A percentile compares a stretch with the other conserved stretches of the same genome.
Conservation (phyloP, 352 stramenopile species). For the Aphanomyces invadans region DNA sequence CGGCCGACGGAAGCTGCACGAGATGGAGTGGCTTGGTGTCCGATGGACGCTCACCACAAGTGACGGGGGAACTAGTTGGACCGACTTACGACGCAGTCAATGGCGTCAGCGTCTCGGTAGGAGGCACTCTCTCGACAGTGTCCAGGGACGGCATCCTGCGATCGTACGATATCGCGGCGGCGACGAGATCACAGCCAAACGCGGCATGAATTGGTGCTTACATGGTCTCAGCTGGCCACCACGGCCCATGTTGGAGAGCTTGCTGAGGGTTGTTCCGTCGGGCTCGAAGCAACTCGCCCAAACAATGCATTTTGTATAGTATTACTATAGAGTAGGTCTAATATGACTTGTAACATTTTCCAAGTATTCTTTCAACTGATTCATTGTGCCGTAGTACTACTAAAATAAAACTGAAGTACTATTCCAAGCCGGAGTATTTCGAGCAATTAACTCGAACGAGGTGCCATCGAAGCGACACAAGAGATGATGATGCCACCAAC, state of each 20-base stretch:
- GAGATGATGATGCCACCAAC: too few species aligned
- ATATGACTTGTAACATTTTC: not conserved
- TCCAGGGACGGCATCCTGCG: conserved; percentile 58
- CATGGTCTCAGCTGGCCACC: not conserved
- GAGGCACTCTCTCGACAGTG: conserved; percentile 42
- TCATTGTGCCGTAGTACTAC: too few species aligned
- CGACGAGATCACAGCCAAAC: too few species aligned
- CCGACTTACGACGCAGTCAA: conserved; percentile 62
- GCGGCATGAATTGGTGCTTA: not conserved
- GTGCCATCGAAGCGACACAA: too few species aligned
- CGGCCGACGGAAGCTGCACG: conserved; percentile 47
- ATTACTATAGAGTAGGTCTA: too few species aligned
- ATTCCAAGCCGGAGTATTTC: not conserved
- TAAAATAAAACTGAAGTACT: too few species aligned
- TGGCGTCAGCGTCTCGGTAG: conserved; percentile 32
- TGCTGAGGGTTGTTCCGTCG: too few species aligned
- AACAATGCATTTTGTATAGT: too few species aligned
- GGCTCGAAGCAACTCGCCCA: too few species aligned
- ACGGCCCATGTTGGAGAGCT: too few species aligned
- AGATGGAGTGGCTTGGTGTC: conserved; percentile 38
- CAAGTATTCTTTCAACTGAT: not conserved
- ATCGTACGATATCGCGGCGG: not conserved
- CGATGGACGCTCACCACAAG: not conserved
- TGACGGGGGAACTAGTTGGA: conserved; percentile 47
- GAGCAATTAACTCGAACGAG: too few species aligned